Percentiles rank a stretch among this genome's conserved stretches.
phyloP scores from a whole-genome alignment of 73 alveolate species.

The Symbiodinium pilosum region DNA sequence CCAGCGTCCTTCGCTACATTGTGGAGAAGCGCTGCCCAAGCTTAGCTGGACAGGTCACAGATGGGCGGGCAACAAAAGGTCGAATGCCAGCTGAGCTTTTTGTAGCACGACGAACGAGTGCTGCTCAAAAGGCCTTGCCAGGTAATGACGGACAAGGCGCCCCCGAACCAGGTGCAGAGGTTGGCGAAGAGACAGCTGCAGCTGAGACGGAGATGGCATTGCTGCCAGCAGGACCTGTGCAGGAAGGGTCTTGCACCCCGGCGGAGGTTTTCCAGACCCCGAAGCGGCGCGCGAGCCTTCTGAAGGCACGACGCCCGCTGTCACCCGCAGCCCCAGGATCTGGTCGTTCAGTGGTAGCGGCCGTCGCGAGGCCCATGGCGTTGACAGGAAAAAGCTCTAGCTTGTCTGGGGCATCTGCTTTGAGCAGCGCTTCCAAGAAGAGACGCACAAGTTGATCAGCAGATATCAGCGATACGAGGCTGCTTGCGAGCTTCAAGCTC shows the following conservation, averaged over 20 bases:
- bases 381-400: not conserved
- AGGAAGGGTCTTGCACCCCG: not conserved
- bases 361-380: not conserved
- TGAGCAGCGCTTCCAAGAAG: not conserved
- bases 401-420: not conserved
- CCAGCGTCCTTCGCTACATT: slow-evolving; percentile 14
- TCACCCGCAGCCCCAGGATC: not conserved
- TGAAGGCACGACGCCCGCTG: not conserved
- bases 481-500: not conserved
- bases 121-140: not conserved
- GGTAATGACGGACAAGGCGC: not conserved
- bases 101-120: not conserved
- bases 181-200: not conserved
- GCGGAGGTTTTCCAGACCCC: not conserved
- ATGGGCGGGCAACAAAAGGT: not conserved
- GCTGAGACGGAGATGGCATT: not conserved
- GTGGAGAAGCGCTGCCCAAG: slow-evolving; percentile 13
- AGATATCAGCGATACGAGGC: too few species aligned
- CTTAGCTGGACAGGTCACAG: not conserved
- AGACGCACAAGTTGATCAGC: not conserved
- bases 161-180: not conserved
- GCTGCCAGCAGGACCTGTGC: not conserved
- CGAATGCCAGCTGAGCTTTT: slow-evolving; percentile 13
- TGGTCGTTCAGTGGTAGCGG: not conserved
- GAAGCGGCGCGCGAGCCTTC: not conserved